These are phyloP conservation scores for Phytophthora syringae DNA, from an alignment of 352 stramenopile species.

Conservation along the genomic window DNA sequence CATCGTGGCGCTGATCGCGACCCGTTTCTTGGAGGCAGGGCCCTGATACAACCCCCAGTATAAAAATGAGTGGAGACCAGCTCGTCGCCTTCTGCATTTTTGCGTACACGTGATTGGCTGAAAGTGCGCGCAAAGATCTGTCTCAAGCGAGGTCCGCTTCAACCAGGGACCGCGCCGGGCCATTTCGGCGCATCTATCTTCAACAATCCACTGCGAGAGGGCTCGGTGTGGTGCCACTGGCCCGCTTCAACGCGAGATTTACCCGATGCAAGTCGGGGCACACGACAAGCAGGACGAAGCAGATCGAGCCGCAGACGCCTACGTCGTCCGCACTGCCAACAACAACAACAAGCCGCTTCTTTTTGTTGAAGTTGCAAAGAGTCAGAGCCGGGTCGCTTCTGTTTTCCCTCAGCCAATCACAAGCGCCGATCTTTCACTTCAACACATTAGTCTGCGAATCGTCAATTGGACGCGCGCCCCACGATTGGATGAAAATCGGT, in stretches of 20 bases:
- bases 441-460: constrained; percentile 39
- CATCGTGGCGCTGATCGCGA: constrained; percentile 27
- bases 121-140: constrained; percentile 23
- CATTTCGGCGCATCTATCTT: constrained; percentile 24
- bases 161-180: constrained; percentile 41
- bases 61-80: constrained; percentile 33
- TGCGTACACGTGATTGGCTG: constrained; percentile 1
- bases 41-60: constrained; percentile 9
- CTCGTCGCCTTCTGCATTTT: not conserved
- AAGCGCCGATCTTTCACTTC: constrained; percentile 49
- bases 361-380: constrained; percentile 73
- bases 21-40: constrained; percentile 10
- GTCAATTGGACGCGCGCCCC: constrained; percentile 31
- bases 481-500: constrained; percentile 50
- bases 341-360: too few relatives aligned
- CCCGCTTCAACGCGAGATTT: constrained; percentile 10
- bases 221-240: constrained; percentile 2
- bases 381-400: constrained; percentile 35
- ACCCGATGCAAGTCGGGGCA: too few relatives aligned
- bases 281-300: too few relatives aligned
- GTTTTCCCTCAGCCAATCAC: constrained; percentile 35
- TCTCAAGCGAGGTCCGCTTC: constrained; percentile 41
- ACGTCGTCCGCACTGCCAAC: too few relatives aligned
- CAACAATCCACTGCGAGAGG: constrained; percentile 24
- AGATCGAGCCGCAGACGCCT: too few relatives aligned